These are phyloP conservation scores for Pythium inflatum DNA, from an alignment of 352 stramenopile genomes.

Conservation along the genomic window DNA sequence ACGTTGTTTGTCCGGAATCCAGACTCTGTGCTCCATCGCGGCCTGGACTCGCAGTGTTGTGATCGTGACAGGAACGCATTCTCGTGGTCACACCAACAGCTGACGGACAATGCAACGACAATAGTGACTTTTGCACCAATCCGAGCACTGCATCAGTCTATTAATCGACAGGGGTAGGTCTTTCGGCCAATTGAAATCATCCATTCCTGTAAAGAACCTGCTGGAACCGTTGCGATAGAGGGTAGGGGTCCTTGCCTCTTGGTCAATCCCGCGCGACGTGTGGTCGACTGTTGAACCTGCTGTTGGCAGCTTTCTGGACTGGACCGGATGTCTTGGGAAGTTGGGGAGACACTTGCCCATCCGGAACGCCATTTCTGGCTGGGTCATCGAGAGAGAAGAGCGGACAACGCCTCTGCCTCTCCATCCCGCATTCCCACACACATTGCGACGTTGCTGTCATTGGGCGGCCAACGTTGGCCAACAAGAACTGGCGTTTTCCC, in stretches of 20 bases:
- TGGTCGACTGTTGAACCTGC: neutral
- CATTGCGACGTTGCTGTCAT: too few relatives aligned
- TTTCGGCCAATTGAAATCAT: neutral
- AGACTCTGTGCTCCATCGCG: too few relatives aligned
- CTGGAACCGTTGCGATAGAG: neutral
- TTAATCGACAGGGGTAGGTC: neutral
- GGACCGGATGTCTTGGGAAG: conserved; percentile 8
- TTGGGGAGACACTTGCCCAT: conserved; percentile 12
- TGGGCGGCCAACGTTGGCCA: too few relatives aligned
- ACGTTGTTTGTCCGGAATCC: too few relatives aligned
- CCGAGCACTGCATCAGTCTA: neutral
- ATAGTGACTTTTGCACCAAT: too few relatives aligned
- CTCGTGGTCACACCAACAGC: conserved; percentile 1
- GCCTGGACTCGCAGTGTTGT: too few relatives aligned
- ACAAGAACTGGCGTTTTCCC: conserved; percentile 28
- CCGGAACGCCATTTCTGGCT: too few relatives aligned
- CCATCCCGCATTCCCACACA: too few relatives aligned
- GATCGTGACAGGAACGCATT: too few relatives aligned
- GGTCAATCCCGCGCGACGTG: neutral
- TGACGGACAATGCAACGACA: conserved; percentile 17
- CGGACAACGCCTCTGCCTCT: too few relatives aligned
- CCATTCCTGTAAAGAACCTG: conserved; percentile 1
- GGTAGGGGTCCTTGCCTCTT: neutral
- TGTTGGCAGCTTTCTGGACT: neutral
- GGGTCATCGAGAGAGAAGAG: too few relatives aligned